A percentile compares a stretch with the other conserved stretches of the same genome.
Evolutionary conservation across 2,329 filamentous ascomycete species (phyloP).

Genomic region (Thelonectria rubi): DNA sequence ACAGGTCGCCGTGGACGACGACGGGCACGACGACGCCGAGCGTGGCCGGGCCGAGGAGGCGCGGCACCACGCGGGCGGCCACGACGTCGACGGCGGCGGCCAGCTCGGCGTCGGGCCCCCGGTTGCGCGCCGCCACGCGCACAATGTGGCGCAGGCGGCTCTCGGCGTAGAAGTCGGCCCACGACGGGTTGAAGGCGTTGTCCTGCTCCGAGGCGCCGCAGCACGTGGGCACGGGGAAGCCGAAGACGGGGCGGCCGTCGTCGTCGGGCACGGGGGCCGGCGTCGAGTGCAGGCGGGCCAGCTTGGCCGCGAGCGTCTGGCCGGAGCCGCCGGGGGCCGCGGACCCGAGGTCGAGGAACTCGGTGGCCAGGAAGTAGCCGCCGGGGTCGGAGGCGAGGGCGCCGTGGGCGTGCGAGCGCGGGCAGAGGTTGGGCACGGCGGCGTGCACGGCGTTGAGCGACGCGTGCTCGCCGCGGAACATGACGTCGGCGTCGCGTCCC

Average conservation of each 20-base stretch:
- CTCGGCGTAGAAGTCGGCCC: conserved; percentile 88
- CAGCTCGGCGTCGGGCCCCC: conserved; percentile 73
- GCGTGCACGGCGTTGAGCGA: conserved; percentile 84
- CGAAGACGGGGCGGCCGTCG: conserved; percentile 72
- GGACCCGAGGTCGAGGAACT: conserved; percentile 76
- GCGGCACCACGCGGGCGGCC: conserved; percentile 73
- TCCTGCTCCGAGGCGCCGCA: conserved; percentile 87
- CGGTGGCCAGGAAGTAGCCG: conserved; percentile 72
- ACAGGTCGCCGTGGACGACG: conserved; percentile 90
- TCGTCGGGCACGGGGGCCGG: conserved; percentile 72
- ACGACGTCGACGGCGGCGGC: conserved; percentile 70
- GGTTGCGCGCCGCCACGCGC: conserved; percentile 62
- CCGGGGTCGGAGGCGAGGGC: conserved; percentile 58
- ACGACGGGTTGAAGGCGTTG: conserved; percentile 76
- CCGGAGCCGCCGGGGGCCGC: conserved; percentile 55
- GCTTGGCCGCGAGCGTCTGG: conserved; percentile 74
- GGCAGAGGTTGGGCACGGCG: conserved; percentile 78
- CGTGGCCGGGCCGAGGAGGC: conserved; percentile 75
- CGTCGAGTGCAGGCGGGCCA: conserved; percentile 81
- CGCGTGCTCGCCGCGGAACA: conserved; percentile 83
- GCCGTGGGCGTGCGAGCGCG: conserved; percentile 78
- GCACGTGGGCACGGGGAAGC: conserved; percentile 85
- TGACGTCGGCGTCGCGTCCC: conserved; percentile 67
- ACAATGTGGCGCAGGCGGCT: conserved; percentile 75
- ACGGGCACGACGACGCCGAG: conserved; percentile 76